Conservation (phyloP, 2,329 filamentous ascomycete species). For the Dactylella cylindrospora region DNA sequence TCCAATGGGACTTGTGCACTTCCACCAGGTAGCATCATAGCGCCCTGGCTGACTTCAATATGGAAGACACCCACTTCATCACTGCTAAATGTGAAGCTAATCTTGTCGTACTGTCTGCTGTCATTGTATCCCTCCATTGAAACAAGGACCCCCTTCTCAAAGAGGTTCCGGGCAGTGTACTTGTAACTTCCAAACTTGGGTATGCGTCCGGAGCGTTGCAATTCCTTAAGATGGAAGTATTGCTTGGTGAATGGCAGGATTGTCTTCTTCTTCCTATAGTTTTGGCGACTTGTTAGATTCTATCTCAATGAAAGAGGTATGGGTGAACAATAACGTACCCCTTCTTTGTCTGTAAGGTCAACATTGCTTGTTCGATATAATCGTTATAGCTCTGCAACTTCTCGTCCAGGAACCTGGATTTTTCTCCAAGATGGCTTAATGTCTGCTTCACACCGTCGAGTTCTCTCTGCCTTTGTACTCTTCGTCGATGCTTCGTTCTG, state of each 20-base stretch:
- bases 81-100: constrained; percentile 90
- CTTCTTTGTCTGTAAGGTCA: constrained; percentile 94
- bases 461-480: constrained; percentile 88
- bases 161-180: constrained; percentile 84
- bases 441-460: constrained; percentile 79
- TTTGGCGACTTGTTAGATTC: constrained; percentile 50
- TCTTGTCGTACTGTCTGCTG: constrained; percentile 83
- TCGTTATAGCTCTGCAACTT: constrained; percentile 98
- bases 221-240: constrained; percentile 96
- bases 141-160: constrained; percentile 91
- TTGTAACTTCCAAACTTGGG: constrained; percentile 98
- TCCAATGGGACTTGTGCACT: constrained; percentile 87
- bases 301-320: constrained; percentile 6
- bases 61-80: constrained; percentile 94
- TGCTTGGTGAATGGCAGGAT: constrained; percentile 96
- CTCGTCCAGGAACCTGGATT: constrained; percentile 88
- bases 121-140: constrained; percentile 82
- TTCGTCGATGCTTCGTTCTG: constrained; percentile 88
- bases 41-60: constrained; percentile 84
- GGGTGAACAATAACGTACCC: constrained; percentile 60
- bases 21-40: constrained; percentile 93
- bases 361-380: constrained; percentile 98
- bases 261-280: constrained; percentile 73
- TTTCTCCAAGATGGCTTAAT: constrained; percentile 73
- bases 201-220: constrained; percentile 85